Evolutionary conservation across 306 rosid genomes (phyloP), one percentile per base, ranked within the genome.

Genomic region (Pachyrhizus erosus): DNA sequence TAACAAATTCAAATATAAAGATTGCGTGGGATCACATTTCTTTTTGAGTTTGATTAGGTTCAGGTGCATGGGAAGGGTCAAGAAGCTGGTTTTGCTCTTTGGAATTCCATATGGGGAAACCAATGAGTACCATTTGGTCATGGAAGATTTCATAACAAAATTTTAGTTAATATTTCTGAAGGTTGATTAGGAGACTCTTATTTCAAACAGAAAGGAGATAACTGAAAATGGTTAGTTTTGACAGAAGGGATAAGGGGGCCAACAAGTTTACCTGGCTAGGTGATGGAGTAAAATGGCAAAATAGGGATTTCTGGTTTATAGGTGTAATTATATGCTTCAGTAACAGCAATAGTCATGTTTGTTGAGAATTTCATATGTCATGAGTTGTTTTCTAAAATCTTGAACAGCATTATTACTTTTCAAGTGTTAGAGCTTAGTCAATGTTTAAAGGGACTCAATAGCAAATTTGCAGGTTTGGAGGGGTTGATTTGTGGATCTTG

Each of bases 251-350:
- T 62, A 43, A 33, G 45, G 34, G 65, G 57, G 18, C 70, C 10
- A 51, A 7, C 39, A 54, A 79, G 26, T 67, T 82, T 23, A 70
- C 48, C 54, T 49, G 73, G 72, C 68, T 77, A 61, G 79, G 31
- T 77, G 26, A 65, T 77, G 46, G 68, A 71, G 23, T 70, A 51
- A 78, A 48, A 40, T 64, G 74, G 69, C 3, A 48, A 26, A 26
- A 77, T 20, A 43, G 72, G n/a, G 60, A 79, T 58, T 62, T 70
- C 45, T 29, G 24, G 18, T 80, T 54, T 75, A 23, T 8, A 45
- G 62, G 75, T 58, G 31, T 73, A 51, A 55, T 27, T 58, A 31
- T 78, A 64, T 55, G 75, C 77, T 77, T 81, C 65, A 70, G 77
- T 34, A 52, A 42, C 65, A 70, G 77, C 48, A 52, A 42, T 46